Percentiles rank a stretch among this genome's conserved stretches.
Evolutionary conservation across 441 rosid genomes (phyloP).

Genomic region (Euphorbia schlechtendalii): DNA sequence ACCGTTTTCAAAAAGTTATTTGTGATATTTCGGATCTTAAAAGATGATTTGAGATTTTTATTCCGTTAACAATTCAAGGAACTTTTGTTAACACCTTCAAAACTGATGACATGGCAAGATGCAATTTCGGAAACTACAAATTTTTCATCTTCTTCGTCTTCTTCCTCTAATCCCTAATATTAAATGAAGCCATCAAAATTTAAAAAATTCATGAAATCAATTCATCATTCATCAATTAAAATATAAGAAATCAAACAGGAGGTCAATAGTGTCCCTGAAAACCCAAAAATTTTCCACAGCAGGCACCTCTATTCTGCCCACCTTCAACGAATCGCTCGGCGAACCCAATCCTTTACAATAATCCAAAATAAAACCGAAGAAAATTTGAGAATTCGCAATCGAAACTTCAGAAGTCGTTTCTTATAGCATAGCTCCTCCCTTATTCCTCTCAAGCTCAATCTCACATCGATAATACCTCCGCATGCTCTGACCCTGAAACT

Average conservation of each 20-base stretch:
- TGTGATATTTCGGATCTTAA: too few relatives aligned
- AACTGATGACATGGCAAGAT: too few relatives aligned
- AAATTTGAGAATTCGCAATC: conserved; percentile 51
- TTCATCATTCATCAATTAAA: too few relatives aligned
- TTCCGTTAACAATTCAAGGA: too few relatives aligned
- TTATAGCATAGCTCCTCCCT: conserved; percentile 52
- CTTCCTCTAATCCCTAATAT: too few relatives aligned
- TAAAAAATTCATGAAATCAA: too few relatives aligned
- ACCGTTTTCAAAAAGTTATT: too few relatives aligned
- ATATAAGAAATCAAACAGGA: conserved; percentile 91
- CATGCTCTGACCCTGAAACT: conserved; percentile 17
- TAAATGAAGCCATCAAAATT: too few relatives aligned
- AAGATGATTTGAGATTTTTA: too few relatives aligned
- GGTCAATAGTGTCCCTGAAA: conserved; percentile 66
- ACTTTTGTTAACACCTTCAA: too few relatives aligned
- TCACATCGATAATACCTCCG: conserved; percentile 42
- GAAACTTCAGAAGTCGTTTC: conserved; percentile 63
- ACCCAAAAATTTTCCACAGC: conserved; percentile 73
- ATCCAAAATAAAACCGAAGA: conserved; percentile 40
- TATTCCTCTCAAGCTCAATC: conserved; percentile 58
- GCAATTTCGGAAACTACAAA: too few relatives aligned
- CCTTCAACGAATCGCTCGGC: conserved; percentile 24
- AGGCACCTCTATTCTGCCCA: conserved; percentile 64
- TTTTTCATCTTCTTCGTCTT: too few relatives aligned
- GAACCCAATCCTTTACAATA: conserved; percentile 17